Evolutionary conservation across 192 early-diverging fungal genomes (phyloP).

Genomic region (Coemansia sp.): DNA sequence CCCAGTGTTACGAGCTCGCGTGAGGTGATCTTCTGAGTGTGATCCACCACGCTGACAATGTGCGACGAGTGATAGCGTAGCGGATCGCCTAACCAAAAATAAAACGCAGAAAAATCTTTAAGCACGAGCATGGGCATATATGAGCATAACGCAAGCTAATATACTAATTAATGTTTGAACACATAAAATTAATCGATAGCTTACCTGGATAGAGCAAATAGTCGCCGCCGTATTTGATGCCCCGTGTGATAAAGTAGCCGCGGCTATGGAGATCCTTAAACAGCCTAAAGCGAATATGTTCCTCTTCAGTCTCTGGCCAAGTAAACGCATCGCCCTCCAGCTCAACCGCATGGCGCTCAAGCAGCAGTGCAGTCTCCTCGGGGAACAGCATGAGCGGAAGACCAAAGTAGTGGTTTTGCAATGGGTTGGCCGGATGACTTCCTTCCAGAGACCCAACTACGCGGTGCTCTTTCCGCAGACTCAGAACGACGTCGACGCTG

Average conservation of each 20-base stretch:
- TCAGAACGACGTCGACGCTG: constrained; percentile 31
- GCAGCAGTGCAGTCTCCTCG: constrained; percentile 67
- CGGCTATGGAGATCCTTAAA: constrained; percentile 64
- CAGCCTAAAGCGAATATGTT: constrained; percentile 44
- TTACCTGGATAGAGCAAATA: constrained; percentile 72
- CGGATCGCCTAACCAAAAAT: constrained; percentile 56
- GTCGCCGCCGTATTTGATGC: constrained; percentile 85
- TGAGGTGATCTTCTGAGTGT: constrained; percentile 30
- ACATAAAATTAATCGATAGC: background rate
- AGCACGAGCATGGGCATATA: too few relatives aligned
- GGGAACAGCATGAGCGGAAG: constrained; percentile 71
- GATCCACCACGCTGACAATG: constrained; percentile 54
- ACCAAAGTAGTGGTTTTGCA: constrained; percentile 76
- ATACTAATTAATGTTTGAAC: background rate
- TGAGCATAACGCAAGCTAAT: too few relatives aligned
- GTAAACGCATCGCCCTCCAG: constrained; percentile 21
- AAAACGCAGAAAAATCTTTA: too few relatives aligned
- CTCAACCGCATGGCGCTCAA: constrained; percentile 15
- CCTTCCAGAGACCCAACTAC: constrained; percentile 71
- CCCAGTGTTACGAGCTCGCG: constrained; percentile 60
- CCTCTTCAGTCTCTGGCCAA: constrained; percentile 41
- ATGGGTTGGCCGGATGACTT: constrained; percentile 62
- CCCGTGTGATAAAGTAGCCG: constrained; percentile 68
- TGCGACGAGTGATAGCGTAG: constrained; percentile 68
- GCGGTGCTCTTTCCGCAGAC: constrained; percentile 54